Evolutionary conservation across 2,329 filamentous ascomycete genomes (phyloP).

Genomic region (Pestalotiopsis sp.): DNA sequence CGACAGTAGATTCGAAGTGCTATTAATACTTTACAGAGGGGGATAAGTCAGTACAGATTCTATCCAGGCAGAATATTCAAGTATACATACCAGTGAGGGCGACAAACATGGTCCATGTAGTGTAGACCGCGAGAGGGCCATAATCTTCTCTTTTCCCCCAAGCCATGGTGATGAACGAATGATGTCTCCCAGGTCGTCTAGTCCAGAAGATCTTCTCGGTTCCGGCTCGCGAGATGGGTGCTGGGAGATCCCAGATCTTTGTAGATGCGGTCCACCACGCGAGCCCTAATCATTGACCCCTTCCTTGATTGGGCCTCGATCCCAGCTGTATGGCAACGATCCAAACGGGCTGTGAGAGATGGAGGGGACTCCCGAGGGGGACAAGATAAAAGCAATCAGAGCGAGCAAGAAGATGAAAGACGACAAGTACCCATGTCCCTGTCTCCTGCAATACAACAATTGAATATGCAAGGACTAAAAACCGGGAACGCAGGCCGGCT

Average conservation of each 20-base stretch:
- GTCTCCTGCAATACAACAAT: neutral
- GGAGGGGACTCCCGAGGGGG: neutral
- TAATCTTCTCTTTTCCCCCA: neutral
- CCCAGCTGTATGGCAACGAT: neutral
- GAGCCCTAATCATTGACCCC: neutral
- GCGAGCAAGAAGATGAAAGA: neutral
- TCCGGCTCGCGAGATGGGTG: neutral
- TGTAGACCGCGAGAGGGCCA: neutral
- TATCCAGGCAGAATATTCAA: neutral
- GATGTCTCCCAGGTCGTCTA: neutral
- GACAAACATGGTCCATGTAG: neutral
- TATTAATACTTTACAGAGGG: conserved; percentile 23
- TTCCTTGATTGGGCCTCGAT: neutral
- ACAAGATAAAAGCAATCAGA: neutral
- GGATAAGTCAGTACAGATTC: neutral
- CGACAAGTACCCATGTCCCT: neutral
- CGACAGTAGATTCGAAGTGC: conserved; percentile 27
- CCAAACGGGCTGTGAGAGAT: neutral
- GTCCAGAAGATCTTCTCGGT: neutral
- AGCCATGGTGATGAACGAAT: neutral
- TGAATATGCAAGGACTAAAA: neutral
- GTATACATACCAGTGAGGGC: neutral
- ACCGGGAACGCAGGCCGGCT: neutral
- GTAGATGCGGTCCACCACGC: neutral
- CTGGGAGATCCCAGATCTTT: neutral